Conservation (phyloP, 768 basidiomycete genomes). For the Mycena vulgaris region DNA sequence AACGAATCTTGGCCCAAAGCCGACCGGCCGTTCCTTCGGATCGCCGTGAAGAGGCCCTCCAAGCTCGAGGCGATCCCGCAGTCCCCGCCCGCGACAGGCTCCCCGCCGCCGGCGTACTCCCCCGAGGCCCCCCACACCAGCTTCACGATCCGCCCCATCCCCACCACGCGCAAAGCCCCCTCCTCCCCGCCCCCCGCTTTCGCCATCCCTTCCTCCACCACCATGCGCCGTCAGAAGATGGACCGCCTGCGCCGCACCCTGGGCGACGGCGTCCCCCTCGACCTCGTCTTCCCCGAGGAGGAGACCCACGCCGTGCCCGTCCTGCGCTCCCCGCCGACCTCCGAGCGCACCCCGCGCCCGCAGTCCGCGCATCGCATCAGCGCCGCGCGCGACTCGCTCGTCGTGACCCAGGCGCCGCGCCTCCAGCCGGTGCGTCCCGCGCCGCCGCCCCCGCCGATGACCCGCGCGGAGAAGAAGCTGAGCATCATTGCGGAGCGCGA, state of each 20-base stretch:
- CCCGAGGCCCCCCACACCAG: constrained; percentile 34
- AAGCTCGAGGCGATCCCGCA: constrained; percentile 37
- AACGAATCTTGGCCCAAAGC: constrained; percentile 37
- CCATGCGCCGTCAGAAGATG: constrained; percentile 70
- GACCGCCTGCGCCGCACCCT: constrained; percentile 73
- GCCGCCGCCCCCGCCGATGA: constrained; percentile 15
- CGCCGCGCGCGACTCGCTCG: constrained; percentile 35
- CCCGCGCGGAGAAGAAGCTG: constrained; percentile 33
- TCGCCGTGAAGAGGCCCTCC: constrained; percentile 17
- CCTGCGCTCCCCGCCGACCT: constrained; percentile 22
- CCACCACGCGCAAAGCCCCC: constrained; percentile 35
- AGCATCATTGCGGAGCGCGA: constrained; percentile 37
- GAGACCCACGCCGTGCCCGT: constrained; percentile 24
- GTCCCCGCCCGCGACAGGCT: constrained; percentile 32
- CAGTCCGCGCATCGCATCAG: constrained; percentile 30
- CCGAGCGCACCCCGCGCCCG: neutral
- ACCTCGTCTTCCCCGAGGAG: constrained; percentile 69
- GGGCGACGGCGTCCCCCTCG: constrained; percentile 73
- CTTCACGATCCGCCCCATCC: constrained; percentile 43
- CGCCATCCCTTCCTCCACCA: constrained; percentile 57
- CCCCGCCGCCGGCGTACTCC: constrained; percentile 34
- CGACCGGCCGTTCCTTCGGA: constrained; percentile 34
- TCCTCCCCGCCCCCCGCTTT: constrained; percentile 55
- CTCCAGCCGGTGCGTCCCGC: constrained; percentile 16
- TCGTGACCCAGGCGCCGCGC: constrained; percentile 1